phyloP scores from a whole-genome alignment of 1,139 yeast species.

The Arxiozyma slooffiae region DNA sequence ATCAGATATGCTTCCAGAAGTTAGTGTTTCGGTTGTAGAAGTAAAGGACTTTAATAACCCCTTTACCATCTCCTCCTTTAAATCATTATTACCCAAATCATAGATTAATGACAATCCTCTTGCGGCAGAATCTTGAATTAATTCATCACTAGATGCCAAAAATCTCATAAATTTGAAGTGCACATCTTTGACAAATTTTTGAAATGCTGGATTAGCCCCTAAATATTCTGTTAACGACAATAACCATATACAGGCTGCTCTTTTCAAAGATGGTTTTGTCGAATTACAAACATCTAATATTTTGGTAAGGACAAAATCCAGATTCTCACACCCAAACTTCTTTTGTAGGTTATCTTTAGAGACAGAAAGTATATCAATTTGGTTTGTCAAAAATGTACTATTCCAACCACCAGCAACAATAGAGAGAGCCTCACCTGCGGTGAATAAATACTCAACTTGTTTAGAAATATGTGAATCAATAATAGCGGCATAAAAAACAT shows the following conservation, averaged over 20 bases:
- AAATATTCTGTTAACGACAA: slow-evolving; percentile 71
- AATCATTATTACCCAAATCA: slow-evolving; percentile 60
- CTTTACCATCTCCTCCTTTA: slow-evolving; percentile 65
- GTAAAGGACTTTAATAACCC: slow-evolving; percentile 74
- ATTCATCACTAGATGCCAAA: slow-evolving; percentile 69
- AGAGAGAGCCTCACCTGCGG: slow-evolving; percentile 78
- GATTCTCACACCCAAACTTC: slow-evolving; percentile 5
- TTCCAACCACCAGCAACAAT: slow-evolving; percentile 70
- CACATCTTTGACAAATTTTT: slow-evolving; percentile 33
- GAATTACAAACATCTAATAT: slow-evolving; percentile 46
- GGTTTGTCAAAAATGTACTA: slow-evolving; percentile 45
- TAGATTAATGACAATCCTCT: slow-evolving; percentile 77
- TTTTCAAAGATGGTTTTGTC: slow-evolving; percentile 65
- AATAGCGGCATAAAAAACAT: slow-evolving; percentile 38
- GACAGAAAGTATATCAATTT: slow-evolving; percentile 38
- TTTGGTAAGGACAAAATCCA: slow-evolving; percentile 34
- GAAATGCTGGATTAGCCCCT: slow-evolving; percentile 39
- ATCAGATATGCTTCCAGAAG: slow-evolving; percentile 61
- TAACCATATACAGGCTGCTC: slow-evolving; percentile 79
- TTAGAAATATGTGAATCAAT: slow-evolving; percentile 56
- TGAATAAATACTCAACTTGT: slow-evolving; percentile 63
- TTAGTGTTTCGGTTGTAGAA: slow-evolving; percentile 39
- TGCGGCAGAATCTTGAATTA: slow-evolving; percentile 85
- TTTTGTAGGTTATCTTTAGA: slow-evolving; percentile 13
- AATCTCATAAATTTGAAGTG: slow-evolving; percentile 69